Evolutionary conservation across 2,329 filamentous ascomycete genomes (phyloP).

Genomic region (Phialophora chinensis): DNA sequence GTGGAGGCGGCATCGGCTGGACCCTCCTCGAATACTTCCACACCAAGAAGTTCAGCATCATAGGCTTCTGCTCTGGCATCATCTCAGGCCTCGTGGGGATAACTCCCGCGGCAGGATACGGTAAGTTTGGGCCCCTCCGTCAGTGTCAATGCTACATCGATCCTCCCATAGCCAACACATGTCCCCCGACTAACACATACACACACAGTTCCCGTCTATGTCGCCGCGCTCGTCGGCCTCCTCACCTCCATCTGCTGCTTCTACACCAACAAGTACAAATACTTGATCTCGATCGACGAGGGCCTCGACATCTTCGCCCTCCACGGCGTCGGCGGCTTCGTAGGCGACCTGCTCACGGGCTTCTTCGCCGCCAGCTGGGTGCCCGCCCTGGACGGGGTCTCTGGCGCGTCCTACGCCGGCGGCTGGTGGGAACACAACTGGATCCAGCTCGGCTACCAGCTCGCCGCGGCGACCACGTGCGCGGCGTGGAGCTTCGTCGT

Average conservation of each 20-base stretch:
- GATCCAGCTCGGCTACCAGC: constrained; percentile 62
- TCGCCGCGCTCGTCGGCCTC: constrained; percentile 59
- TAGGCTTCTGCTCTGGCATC: constrained; percentile 61
- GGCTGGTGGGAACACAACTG: constrained; percentile 61
- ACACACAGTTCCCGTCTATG: constrained; percentile 41
- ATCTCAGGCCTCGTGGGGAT: constrained; percentile 65
- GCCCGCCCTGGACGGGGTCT: constrained; percentile 59
- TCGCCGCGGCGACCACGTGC: constrained; percentile 62
- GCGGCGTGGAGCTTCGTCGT: constrained; percentile 62
- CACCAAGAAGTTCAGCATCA: constrained; percentile 56
- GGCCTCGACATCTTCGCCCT: constrained; percentile 66
- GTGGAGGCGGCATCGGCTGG: constrained; percentile 61
- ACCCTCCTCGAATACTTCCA: constrained; percentile 59
- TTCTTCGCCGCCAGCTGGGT: constrained; percentile 60
- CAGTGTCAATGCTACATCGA: neutral
- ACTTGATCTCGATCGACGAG: constrained; percentile 61
- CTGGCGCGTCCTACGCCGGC: constrained; percentile 52
- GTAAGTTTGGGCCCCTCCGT: constrained; percentile 4
- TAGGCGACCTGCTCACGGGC: constrained; percentile 63
- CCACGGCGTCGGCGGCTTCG: constrained; percentile 63
- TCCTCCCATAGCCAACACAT: neutral
- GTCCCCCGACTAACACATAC: neutral
- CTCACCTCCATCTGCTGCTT: constrained; percentile 57
- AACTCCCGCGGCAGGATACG: constrained; percentile 63
- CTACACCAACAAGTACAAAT: constrained; percentile 56